A percentile compares a stretch with the other conserved stretches of the same genome.
phyloP scores from a whole-genome alignment of 257 asterid genomes.

The Ajuga chamaepitys region DNA sequence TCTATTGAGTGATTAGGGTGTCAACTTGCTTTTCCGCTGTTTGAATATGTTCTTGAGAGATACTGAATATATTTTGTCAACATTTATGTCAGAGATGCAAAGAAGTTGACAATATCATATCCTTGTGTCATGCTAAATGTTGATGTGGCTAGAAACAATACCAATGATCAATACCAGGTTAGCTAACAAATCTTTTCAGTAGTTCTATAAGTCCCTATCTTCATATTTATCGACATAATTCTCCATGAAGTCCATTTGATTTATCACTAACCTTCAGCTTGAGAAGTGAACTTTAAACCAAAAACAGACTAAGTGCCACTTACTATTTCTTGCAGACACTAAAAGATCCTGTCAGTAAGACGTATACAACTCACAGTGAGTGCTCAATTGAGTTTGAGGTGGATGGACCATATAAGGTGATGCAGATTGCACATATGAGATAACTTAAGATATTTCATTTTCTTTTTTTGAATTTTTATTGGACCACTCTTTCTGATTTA shows the following conservation, averaged over 20 bases:
- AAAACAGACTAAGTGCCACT: conserved; percentile 12
- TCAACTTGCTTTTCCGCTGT: conserved; percentile 7
- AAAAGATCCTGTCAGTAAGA: conserved; percentile 61
- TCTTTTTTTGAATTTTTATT: conserved; percentile 6
- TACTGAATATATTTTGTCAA: conserved; percentile 26
- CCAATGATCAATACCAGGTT: conserved; percentile 98
- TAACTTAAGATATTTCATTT: conserved; percentile 6
- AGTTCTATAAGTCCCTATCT: neutral
- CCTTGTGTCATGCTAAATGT: conserved; percentile 99
- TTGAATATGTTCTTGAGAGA: conserved; percentile 9
- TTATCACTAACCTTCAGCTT: conserved; percentile 16
- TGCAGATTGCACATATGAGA: conserved; percentile 21
- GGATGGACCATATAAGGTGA: conserved; percentile 99
- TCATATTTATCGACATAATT: neutral
- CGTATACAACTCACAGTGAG: conserved; percentile 81
- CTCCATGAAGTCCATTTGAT: conserved; percentile 11
- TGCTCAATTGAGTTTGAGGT: conserved; percentile 99
- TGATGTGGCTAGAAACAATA: conserved; percentile 93
- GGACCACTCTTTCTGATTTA: conserved; percentile 13
- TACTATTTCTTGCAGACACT: conserved; percentile 63
- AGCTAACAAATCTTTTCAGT: conserved; percentile 13
- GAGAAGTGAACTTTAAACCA: conserved; percentile 1
- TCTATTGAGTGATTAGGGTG: conserved; percentile 11
- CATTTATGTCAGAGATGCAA: conserved; percentile 53
- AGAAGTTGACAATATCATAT: conserved; percentile 89